A percentile compares a stretch with the other conserved stretches of the same genome.
Evolutionary conservation across 1,284 basidiomycete genomes (phyloP).

Genomic region (Laetiporus sulphureus): DNA sequence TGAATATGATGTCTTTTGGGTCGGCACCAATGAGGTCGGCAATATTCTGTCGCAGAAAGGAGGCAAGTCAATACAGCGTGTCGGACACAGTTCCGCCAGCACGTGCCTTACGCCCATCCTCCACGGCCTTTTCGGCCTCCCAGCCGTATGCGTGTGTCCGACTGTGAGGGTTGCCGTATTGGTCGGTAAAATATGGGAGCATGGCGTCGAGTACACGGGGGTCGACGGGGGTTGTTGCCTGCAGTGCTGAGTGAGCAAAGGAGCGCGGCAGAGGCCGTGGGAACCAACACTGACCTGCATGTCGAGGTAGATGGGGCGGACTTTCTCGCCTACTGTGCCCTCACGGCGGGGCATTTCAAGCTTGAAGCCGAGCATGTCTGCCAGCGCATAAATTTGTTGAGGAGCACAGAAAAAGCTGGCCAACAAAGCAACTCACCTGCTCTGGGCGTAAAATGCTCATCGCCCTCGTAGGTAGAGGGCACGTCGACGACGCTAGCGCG

Average conservation of each 20-base stretch:
- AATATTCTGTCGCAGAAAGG: slow-evolving; percentile 69
- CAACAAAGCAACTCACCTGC: slow-evolving; percentile 40
- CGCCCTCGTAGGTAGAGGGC: slow-evolving; percentile 64
- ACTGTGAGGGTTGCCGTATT: slow-evolving; percentile 97
- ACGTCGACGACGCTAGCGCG: slow-evolving; percentile 75
- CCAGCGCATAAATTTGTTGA: neutral
- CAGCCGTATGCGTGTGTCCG: slow-evolving; percentile 98
- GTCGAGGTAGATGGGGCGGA: slow-evolving; percentile 90
- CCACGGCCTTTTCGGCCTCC: slow-evolving; percentile 95
- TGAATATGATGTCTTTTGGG: slow-evolving; percentile 95
- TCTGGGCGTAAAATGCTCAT: slow-evolving; percentile 65
- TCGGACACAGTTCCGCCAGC: neutral
- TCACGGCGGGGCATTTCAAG: slow-evolving; percentile 66
- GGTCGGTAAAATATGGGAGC: slow-evolving; percentile 94
- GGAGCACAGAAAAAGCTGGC: neutral
- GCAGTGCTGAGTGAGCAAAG: neutral
- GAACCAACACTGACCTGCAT: slow-evolving; percentile 64
- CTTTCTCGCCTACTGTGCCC: slow-evolving; percentile 53
- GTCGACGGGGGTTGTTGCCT: slow-evolving; percentile 97
- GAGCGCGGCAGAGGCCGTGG: neutral
- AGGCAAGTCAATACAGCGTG: neutral
- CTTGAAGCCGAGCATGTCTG: slow-evolving; percentile 90
- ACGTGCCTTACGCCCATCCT: slow-evolving; percentile 79
- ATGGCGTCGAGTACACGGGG: slow-evolving; percentile 96
- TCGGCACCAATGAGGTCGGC: slow-evolving; percentile 93